A percentile compares a stretch with the other conserved stretches of the same genome.
These are phyloP conservation scores for Singerocomus rubriflavus DNA, from an alignment of 1,284 basidiomycete species.

Conservation along the genomic window DNA sequence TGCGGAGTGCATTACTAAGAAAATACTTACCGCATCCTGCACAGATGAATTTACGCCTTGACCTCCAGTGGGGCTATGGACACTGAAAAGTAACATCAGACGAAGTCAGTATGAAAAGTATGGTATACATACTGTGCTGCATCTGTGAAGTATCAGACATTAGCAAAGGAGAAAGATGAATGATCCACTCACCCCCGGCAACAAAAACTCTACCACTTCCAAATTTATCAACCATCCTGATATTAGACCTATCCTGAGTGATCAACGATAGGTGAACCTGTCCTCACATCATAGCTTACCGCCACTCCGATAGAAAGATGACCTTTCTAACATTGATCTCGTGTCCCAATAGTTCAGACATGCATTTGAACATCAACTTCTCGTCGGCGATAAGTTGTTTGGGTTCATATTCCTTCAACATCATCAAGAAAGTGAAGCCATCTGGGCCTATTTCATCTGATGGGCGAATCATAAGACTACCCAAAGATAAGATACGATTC, in stretches of 20 bases:
- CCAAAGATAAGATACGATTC: neutral
- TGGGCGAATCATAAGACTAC: constrained; percentile 16
- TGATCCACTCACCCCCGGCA: constrained; percentile 32
- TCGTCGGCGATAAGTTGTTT: no score
- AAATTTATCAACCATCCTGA: constrained; percentile 34
- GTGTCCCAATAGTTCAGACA: no score
- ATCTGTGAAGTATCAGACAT: neutral
- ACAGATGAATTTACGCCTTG: constrained; percentile 42
- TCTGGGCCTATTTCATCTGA: constrained; percentile 21
- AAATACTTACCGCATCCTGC: constrained; percentile 37
- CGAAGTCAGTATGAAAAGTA: neutral
- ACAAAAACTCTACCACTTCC: constrained; percentile 32
- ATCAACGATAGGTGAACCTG: no score
- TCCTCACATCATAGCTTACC: no score
- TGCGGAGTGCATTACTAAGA: neutral
- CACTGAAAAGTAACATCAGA: constrained; percentile 27
- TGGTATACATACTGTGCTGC: constrained; percentile 20
- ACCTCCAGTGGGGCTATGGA: constrained; percentile 46
- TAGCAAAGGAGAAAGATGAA: constrained; percentile 20
- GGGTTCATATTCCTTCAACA: constrained; percentile 13
- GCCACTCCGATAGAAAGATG: no score
- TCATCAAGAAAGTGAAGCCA: constrained; percentile 36
- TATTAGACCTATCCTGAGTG: neutral
- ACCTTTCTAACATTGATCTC: no score
- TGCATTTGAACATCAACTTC: no score